phyloP scores from a whole-genome alignment of 768 basidiomycete species.

The Dictyophora rubrovolvata region DNA sequence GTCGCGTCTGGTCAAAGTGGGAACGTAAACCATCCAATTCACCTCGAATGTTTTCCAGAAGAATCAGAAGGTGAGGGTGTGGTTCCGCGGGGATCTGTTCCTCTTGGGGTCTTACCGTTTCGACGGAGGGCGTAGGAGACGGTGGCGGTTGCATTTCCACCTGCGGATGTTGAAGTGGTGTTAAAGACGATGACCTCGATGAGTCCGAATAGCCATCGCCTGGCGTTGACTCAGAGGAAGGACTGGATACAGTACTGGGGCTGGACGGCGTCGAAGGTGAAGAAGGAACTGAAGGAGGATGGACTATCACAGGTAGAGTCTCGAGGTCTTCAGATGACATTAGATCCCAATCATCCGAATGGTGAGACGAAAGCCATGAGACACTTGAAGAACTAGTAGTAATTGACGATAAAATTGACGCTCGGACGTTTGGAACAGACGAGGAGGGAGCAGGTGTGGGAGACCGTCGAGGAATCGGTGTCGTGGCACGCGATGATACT shows the following conservation, averaged over 20 bases:
- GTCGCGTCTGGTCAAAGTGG: neutral
- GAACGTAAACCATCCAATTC: neutral
- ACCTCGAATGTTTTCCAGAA: neutral
- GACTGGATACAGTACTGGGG: conserved; percentile 7
- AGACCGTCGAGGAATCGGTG: conserved; percentile 15
- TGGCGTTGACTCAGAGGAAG: conserved; percentile 17
- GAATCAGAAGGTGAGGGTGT: neutral
- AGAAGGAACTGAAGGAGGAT: conserved; percentile 14
- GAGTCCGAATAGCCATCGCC: conserved; percentile 19
- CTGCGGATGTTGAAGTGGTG: conserved; percentile 24
- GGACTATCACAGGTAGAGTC: neutral
- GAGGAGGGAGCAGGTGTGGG: conserved; percentile 11
- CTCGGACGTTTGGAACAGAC: conserved; percentile 26
- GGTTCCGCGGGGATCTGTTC: neutral
- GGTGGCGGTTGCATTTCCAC: conserved; percentile 28
- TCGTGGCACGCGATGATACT: conserved; percentile 12
- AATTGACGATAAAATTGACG: conserved; percentile 31
- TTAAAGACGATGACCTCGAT: conserved; percentile 20
- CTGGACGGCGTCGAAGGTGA: conserved; percentile 28
- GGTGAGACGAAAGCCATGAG: conserved; percentile 50
- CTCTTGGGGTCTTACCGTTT: neutral
- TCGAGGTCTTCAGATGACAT: conserved; percentile 20
- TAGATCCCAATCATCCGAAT: conserved; percentile 59
- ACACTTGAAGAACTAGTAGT: conserved; percentile 18
- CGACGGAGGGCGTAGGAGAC: conserved; percentile 21